Evolutionary conservation across 495 filamentous ascomycete species (phyloP), one percentile per base, ranked within the genome.

Genomic region (Hyphodiscus hymeniophilus): DNA sequence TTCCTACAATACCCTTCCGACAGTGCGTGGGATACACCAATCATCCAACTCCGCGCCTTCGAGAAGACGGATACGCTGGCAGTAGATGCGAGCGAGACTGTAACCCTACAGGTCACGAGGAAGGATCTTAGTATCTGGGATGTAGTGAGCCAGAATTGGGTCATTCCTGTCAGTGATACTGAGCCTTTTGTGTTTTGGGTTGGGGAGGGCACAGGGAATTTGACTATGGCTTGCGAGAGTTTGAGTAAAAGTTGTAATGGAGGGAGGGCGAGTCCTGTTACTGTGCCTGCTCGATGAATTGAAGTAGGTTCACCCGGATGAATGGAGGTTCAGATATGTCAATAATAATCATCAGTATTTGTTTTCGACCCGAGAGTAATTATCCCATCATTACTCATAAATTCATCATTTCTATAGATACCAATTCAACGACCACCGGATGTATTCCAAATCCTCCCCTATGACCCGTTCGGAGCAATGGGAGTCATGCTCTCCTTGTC

Each of bases 61-160:
- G 79, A 79, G 43, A 95, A 95, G 72, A 72, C 88, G 16, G 52
- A 65, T 17, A 60, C 55, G 34, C 52, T 91, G 21, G 64, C 65
- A 15, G 65, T 65, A 45, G 66, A 81, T 38, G 48, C 71, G 65
- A 60, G 65, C 41, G 61, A 74, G 59, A 64, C 58, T 7, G 51
- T 87, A 13, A 64, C 56, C 30, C 55, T 87, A 49, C 55, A 63
- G n/a, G 51, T 88, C 11, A 80, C 76, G 43, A 64, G 83, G 42
- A 80, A 76, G 59, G 84, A 87, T 58, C 41, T 89, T 10, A 86
- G 82, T 52, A 73, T 84, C 11, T 89, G 84, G 84, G 81, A 87
- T 63, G 72, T 79, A n/a, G 66, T 57, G 41, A 54, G 62, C 41
- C 84, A 89, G 69, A 74, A 87, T 55, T 89, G 84, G 84, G 70